Base-by-base conservation (phyloP, 2,329 filamentous ascomycete species). In the Chrysosporium queenslandicum region DNA sequence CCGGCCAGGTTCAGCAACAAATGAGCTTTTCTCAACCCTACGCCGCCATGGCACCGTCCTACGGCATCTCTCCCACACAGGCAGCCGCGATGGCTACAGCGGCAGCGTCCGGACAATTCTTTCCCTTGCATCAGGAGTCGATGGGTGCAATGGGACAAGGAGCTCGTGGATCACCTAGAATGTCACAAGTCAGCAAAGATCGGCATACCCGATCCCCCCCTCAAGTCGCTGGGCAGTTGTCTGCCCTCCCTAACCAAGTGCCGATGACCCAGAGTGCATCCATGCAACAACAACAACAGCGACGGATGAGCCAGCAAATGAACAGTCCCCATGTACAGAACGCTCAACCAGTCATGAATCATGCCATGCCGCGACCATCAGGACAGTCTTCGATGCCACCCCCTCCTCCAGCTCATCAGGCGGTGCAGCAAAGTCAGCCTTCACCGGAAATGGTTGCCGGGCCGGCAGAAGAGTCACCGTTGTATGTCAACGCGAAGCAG, bases 401-500 rank as follows among this genome's bases (percentile, higher is more conserved):
- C 30, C 68, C 72, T 12, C 69, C 73, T 16, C 71, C 69, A 30
- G 77, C 81, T 55, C 55, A 57, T n/a, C 81, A 82, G 25, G 75
- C 80, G 8, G 75, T 79, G 7, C 84, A 85, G 64, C 75, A 78
- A 57, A 83, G 84, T 70, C 79, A 80, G 56, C 81, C 87, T 57
- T 91, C 88, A 0, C 87, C 88, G 6, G 90, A 96, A 65, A 81
- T 92, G 61, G 79, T 85, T 1, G 74, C 84, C 6, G 77, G 74
- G 7, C 78, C 79, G 12, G 82, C 83, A 3, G 92, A 97, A 67
- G 92, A 98, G 65, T 91, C 91, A 0, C 92, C 92, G 0, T 75
- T 98, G 0, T 98, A 98, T 61, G 92, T 98, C 63, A 98, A 98
- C 63, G 92, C 92, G 4, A 98, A 98, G 68, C 92, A 98, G 64